These are phyloP conservation scores for Nannizzia gypsea DNA, from an alignment of 2,329 filamentous ascomycete species.

Conservation along the genomic window DNA sequence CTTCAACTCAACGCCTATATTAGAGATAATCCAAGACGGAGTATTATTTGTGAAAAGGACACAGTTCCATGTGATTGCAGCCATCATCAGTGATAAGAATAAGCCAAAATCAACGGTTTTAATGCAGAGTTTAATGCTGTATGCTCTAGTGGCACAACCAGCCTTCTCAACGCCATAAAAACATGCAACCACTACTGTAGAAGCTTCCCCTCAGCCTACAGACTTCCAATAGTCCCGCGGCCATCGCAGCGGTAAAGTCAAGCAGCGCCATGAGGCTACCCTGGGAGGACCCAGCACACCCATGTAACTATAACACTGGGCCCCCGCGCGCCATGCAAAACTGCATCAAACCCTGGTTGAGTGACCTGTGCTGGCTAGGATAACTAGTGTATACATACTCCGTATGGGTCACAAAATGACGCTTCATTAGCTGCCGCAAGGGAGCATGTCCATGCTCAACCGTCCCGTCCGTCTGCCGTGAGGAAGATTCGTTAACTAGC, in stretches of 20 bases:
- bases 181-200: neutral
- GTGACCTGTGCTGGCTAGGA: too few species aligned
- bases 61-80: neutral
- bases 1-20: neutral
- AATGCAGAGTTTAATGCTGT: neutral
- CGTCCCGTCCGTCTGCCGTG: neutral
- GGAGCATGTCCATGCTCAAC: neutral
- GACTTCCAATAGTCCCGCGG: neutral
- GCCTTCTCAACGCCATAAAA: neutral
- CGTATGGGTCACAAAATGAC: neutral
- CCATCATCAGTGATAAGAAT: neutral
- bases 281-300: neutral
- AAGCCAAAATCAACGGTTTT: neutral
- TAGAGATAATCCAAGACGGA: neutral
- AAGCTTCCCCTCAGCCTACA: neutral
- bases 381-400: too few species aligned
- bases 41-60: neutral
- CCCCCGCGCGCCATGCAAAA: too few species aligned
- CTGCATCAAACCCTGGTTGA: too few species aligned
- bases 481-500: neutral
- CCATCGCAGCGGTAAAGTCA: neutral
- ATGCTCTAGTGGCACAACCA: neutral
- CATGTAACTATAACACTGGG: too few species aligned
- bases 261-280: neutral
- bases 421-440: neutral